A percentile compares a stretch with the other conserved stretches of the same genome.
phyloP scores from a whole-genome alignment of 1,284 basidiomycete genomes.

The Melampsora larici-populina region DNA sequence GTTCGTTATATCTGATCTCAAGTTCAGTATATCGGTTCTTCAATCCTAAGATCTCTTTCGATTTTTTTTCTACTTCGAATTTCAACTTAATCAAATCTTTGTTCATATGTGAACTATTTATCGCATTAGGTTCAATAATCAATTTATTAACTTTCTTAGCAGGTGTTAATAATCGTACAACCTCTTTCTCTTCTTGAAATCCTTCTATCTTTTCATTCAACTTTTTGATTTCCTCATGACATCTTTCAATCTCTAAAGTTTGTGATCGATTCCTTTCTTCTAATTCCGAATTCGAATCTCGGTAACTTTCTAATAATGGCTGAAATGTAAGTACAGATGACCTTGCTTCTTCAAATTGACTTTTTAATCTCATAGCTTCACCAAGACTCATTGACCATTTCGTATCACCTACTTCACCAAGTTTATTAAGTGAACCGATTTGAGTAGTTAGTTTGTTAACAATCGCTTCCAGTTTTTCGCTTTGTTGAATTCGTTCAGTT shows the following conservation, averaged over 20 bases:
- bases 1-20: background rate
- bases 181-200: constrained; percentile 2
- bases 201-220: no score
- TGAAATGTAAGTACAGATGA: no score
- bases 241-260: no score
- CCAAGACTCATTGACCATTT: no score
- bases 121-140: no score
- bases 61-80: background rate
- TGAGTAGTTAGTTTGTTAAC: background rate
- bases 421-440: background rate
- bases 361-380: background rate
- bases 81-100: background rate
- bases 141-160: no score
- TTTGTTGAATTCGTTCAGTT: background rate
- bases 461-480: background rate
- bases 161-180: background rate
- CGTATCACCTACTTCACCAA: no score
- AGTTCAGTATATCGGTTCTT: background rate
- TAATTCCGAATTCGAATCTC: constrained; percentile 1
- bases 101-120: background rate
- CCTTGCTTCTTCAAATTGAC: no score
- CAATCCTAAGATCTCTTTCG: background rate
- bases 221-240: background rate
- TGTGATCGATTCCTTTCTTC: background rate
- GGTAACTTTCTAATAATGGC: background rate